Conservation (phyloP, 179 eudicot genomes). For the Sideroxylon spinosum region DNA sequence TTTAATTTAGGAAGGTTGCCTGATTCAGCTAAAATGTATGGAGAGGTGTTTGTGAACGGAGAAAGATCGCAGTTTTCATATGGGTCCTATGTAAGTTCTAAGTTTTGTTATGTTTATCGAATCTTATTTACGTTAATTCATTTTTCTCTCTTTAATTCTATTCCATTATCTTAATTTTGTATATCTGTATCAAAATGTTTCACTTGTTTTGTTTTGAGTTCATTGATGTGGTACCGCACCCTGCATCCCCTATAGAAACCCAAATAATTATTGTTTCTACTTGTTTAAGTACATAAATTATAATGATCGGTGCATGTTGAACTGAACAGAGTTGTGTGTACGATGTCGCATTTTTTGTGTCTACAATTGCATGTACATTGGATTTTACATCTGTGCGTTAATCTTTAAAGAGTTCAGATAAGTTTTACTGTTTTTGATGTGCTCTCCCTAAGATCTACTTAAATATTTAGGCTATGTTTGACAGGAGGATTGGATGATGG, state of each 20-base stretch:
- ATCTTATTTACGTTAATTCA: conserved; percentile 8
- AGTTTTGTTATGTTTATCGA: background rate
- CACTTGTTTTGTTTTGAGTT: background rate
- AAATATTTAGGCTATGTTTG: too few species aligned
- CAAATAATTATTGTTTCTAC: background rate
- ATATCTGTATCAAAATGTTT: background rate
- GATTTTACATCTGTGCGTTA: background rate
- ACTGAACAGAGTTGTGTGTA: background rate
- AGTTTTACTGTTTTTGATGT: background rate
- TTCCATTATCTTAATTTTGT: background rate
- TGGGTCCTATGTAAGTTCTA: conserved; percentile 83
- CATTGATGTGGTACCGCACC: background rate
- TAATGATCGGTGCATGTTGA: background rate
- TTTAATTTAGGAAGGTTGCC: conserved; percentile 69
- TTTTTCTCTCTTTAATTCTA: background rate
- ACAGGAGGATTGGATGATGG: too few species aligned
- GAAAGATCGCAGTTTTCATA: conserved; percentile 63
- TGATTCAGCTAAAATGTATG: conserved; percentile 68
- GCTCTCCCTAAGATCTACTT: too few species aligned
- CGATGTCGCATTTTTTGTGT: background rate
- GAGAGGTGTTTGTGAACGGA: conserved; percentile 90
- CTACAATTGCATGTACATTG: background rate
- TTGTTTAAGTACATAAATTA: background rate
- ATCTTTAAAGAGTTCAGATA: background rate
- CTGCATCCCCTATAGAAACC: background rate